These are phyloP conservation scores for Cutaneotrichosporon arboriforme DNA, from an alignment of 1,284 basidiomycete genomes.

Conservation along the genomic window DNA sequence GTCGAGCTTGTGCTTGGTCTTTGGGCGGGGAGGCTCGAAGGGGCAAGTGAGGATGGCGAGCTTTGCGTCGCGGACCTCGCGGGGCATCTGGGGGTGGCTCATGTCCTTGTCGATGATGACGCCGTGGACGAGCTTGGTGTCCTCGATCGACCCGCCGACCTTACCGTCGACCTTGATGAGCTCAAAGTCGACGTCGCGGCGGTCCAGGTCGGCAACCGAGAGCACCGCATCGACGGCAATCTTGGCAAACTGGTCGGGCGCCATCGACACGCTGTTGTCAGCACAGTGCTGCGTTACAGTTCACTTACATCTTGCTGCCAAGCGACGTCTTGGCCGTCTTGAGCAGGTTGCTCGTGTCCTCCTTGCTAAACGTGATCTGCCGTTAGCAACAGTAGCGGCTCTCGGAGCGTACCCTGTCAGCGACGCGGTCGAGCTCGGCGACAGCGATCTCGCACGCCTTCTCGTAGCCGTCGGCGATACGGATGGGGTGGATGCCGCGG, in stretches of 20 bases:
- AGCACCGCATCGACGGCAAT: conserved; percentile 97
- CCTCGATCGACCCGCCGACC: conserved; percentile 92
- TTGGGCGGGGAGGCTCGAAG: conserved; percentile 96
- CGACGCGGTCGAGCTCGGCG: conserved; percentile 81
- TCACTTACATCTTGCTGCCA: conserved; percentile 75
- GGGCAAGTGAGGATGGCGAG: conserved; percentile 97
- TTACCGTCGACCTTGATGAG: conserved; percentile 99
- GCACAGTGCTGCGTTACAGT: conserved; percentile 48
- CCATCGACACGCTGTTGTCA: conserved; percentile 69
- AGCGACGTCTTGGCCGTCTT: conserved; percentile 95
- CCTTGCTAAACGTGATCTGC: conserved; percentile 64
- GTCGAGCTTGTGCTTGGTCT: conserved; percentile 99
- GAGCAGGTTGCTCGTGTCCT: conserved; percentile 77
- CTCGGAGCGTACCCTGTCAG: conserved; percentile 57
- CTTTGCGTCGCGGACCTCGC: conserved; percentile 76
- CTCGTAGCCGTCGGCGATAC: conserved; percentile 97
- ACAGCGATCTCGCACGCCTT: conserved; percentile 86
- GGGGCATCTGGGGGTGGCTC: conserved; percentile 98
- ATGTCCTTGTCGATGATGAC: conserved; percentile 99
- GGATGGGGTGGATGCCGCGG: conserved; percentile 94
- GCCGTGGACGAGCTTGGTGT: conserved; percentile 73
- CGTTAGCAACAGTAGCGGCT: conserved; percentile 8
- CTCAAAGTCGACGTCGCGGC: conserved; percentile 95
- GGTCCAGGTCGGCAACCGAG: conserved; percentile 87
- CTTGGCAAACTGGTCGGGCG: conserved; percentile 88